Base-by-base conservation (phyloP, 805 yeast species). In the Yarrowia sp. region DNA sequence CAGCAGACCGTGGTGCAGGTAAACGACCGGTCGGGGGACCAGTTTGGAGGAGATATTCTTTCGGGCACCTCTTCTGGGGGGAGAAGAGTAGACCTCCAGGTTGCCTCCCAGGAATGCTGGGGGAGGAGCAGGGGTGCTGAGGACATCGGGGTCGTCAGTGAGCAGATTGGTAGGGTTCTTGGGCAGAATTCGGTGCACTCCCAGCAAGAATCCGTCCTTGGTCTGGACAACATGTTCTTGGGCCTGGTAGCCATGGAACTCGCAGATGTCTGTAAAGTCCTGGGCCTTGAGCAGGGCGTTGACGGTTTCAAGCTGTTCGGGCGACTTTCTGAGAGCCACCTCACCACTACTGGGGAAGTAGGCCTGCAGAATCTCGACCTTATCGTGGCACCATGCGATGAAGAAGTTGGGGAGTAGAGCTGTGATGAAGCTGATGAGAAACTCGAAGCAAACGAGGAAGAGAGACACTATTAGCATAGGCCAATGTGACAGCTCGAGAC, bases 1-100 rank as follows among this genome's bases (percentile, higher is more conserved):
- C 67, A 93, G 79, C 59, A 93, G 78, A 0, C 98, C 98, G 72
- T 93, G 98, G 73, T 93, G 98, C 63, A 93, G 81, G 73, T 89
- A 93, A 0, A 89, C 89, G 1, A 88, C 87, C 0, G 79, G 79
- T 41, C 67, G 63, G 19, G 44, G 24, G 36, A 22, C 32, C 40
- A 30, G 24, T n/a, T 43, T 52, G 14, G 61, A 8, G 62, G 54
- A 10, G 52, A 40, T 26, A 38, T 32, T 48, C 24, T 36, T 28
- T 43, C 33, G 68, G 68, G 38, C 66, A 49, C 35, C 56, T 56
- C 9, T 19, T 11, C 17, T 33, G 10, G 44, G 56, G 12, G 40
- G 48, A 7, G 49, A 41, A 22, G 63, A 58, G 51, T 58, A 43
- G 24, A 58, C 40, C 32, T 41, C 38, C 8, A 41, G 51, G 17